Percentiles rank a stretch among this genome's conserved stretches.
These are phyloP conservation scores for Paecilomyces fulvus DNA, from an alignment of 2,329 filamentous ascomycete genomes.

Conservation along the genomic window DNA sequence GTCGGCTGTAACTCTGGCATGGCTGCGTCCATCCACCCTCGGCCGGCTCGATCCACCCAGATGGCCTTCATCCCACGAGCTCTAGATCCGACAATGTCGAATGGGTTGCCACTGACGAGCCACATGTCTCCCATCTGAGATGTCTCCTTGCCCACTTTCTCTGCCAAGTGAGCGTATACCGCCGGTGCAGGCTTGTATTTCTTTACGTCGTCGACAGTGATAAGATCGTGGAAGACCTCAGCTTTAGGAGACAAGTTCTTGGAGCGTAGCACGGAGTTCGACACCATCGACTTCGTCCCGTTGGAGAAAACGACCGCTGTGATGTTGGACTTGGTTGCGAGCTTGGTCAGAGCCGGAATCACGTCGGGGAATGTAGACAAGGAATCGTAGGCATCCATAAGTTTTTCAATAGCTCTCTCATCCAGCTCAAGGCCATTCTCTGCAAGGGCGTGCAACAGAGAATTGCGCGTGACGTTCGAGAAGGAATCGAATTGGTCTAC, in stretches of 20 bases:
- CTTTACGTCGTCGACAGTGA: constrained; percentile 53
- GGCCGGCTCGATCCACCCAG: constrained; percentile 57
- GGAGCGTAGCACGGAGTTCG: constrained; percentile 50
- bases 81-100: constrained; percentile 60
- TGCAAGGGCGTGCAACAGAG: constrained; percentile 56
- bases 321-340: constrained; percentile 37
- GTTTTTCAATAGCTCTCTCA: constrained; percentile 33
- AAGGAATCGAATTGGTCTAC: constrained; percentile 56
- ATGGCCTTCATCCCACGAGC: constrained; percentile 53
- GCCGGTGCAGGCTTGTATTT: constrained; percentile 59
- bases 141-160: constrained; percentile 39
- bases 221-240: constrained; percentile 44
- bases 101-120: constrained; percentile 65
- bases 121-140: constrained; percentile 47
- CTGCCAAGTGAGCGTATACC: constrained; percentile 53
- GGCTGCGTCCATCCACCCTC: constrained; percentile 58
- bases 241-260: constrained; percentile 45
- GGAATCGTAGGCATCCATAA: constrained; percentile 58
- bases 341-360: constrained; percentile 40
- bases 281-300: constrained; percentile 56
- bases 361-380: constrained; percentile 60
- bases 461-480: constrained; percentile 51
- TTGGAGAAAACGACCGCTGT: constrained; percentile 62
- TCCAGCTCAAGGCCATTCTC: constrained; percentile 45
- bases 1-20: constrained; percentile 45